Conservation (phyloP, 2,329 filamentous ascomycete species). For the Trichophyton mentagrophytes region DNA sequence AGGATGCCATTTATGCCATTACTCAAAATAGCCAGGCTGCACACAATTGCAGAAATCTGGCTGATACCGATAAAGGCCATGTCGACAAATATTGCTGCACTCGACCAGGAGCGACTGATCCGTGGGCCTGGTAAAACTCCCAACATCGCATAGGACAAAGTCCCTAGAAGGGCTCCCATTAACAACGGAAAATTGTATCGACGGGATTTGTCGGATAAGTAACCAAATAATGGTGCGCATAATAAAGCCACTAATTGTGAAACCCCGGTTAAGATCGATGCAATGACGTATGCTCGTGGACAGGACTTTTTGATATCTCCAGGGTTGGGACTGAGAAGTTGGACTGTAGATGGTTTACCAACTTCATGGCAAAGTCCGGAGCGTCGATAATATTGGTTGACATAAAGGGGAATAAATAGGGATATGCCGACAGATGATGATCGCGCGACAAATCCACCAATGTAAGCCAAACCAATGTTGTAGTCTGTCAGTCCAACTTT, state of each 20-base stretch:
- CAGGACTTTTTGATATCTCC: slow-evolving; percentile 72
- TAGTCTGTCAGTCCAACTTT: slow-evolving; percentile 60
- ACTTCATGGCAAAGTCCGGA: slow-evolving; percentile 56
- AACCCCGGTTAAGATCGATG: slow-evolving; percentile 74
- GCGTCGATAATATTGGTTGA: slow-evolving; percentile 79
- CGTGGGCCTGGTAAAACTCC: slow-evolving; percentile 68
- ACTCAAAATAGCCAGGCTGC: slow-evolving; percentile 77
- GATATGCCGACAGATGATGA: slow-evolving; percentile 92
- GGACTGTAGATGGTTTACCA: slow-evolving; percentile 17
- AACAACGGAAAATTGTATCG: slow-evolving; percentile 63
- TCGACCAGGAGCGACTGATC: slow-evolving; percentile 55
- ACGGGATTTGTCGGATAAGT: slow-evolving; percentile 56
- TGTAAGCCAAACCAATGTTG: slow-evolving; percentile 72
- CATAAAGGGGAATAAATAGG: slow-evolving; percentile 82
- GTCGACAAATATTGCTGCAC: slow-evolving; percentile 57
- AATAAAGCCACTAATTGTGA: slow-evolving; percentile 78
- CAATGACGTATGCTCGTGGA: slow-evolving; percentile 72
- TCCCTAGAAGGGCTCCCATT: slow-evolving; percentile 56
- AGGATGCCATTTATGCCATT: slow-evolving; percentile 53
- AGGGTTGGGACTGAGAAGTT: slow-evolving; percentile 16
- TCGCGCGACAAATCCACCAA: slow-evolving; percentile 87
- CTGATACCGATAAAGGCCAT: slow-evolving; percentile 75
- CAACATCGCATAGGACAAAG: slow-evolving; percentile 65
- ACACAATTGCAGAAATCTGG: slow-evolving; percentile 93
- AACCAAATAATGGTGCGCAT: slow-evolving; percentile 77